Evolutionary conservation across 805 yeast genomes (phyloP), one percentile per base, ranked within the genome.

Genomic region (Phaffomyces opuntiae): DNA sequence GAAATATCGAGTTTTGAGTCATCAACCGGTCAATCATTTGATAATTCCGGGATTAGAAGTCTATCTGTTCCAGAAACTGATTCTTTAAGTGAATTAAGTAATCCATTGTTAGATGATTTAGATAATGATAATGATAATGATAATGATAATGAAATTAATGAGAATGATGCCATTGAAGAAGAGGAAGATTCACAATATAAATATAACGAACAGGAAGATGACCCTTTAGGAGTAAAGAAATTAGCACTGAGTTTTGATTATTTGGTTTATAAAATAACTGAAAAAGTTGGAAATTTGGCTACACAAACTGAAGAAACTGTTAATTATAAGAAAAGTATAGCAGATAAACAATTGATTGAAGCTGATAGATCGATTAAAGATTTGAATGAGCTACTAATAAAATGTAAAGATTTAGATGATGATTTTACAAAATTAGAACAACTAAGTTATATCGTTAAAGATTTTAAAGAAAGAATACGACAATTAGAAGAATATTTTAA

Each of bases 181-280:
- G 41, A 31, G 8, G 40, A 38, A n/a, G 48, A 32, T 11, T 49
- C n/a, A 4, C 6, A 19, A 26, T 17, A 17, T 41, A n/a, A 13
- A 7, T 55, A 54, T 29, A 47, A 51, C 19, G 61, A 56, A 14
- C 65, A 62, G 5, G 67, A 63, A 5, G 76, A 73, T 24, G 90
- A 84, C 61, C 87, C 88, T 1, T 64, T 84, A 25, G 77, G 80
- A 12, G 70, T 84, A 16, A 75, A 78, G 53, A 71, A 74, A 46
- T 64, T 85, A 38, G 77, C 85, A 0, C 66, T 81, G 24, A 75
- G 73, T 44, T 83, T 75, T 57, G 91, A 85, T 54, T 81, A 82
- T 53, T 61, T 85, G 36, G 59, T 83, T 58, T 81, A 68, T 64
- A 78, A 77, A 57, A 80, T 85, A 42, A 72, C 73, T 39, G 85